Base-by-base conservation (phyloP, 768 basidiomycete genomes). In the Tylopilus felleus region DNA sequence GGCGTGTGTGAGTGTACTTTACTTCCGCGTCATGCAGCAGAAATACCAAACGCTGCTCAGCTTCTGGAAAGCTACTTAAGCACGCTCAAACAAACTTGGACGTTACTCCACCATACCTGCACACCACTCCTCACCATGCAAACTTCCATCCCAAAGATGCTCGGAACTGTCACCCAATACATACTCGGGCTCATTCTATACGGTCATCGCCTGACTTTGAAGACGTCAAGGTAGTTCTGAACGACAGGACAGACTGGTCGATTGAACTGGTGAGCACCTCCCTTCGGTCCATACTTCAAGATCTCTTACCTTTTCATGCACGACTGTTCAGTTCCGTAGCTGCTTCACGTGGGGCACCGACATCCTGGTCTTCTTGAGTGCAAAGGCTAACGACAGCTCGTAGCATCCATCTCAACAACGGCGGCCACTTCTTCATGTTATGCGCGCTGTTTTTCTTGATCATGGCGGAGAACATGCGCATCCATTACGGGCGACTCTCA, bases 401-500 rank as follows among this genome's bases (percentile, higher is more conserved):
- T 17, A 66, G 65, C 22, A 67, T 67, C 23, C 56, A 65, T 14
- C 35, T 67, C 46, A 22, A 2, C 41, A 55, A 28, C 1, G 41
- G 50, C 5, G 42, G 31, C 14, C 31, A 29, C 46, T 47, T 61
- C 27, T 45, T 65, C 48, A 60, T 40, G 53, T 19, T 60, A 8
- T 58, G 49, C 19, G 12, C 52, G 1, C 36, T 66, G 28, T 56
- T 40, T 6, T 58, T 67, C 22, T 28, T 66, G 38, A 29, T 56
- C 0, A 52, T 62, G 56, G 58, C 65, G 0, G 65, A 67, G 49
- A 58, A 29, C 10, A 57, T 63, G 9, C 61, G 49, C 22, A 21
- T 65, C 1, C 49, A 48, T 8, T 65, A 66, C 21, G 61, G 53
- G 49, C 55, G 66, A 43, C 59, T 68, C 41, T 48, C 66, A 39